Base-by-base conservation (phyloP, 192 early-diverging fungal genomes). In the Linnemannia elongata region DNA sequence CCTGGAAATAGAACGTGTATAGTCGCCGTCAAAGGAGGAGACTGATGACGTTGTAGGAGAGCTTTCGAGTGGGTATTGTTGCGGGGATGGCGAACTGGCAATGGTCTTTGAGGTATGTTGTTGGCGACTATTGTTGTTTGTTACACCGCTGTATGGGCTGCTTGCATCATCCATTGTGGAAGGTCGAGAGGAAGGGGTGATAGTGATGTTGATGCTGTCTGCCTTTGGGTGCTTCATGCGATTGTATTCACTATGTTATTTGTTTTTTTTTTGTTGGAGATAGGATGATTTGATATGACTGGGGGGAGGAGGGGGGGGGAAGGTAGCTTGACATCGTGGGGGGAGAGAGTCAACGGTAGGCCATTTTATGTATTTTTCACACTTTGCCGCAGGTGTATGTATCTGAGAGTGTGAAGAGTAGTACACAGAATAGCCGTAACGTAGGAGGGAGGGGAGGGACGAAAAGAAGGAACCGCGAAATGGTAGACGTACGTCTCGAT, bases 201-300 rank as follows among this genome's bases (percentile, higher is more conserved):
- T 75, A 1, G 80, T 81, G 36, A 81, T 81, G 74, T 75, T 75
- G 63, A 81, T 70, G 30, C 49, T 81, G 45, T 39, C 41, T 9
- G 41, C 13, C 4, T 69, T 75, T 10, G 69, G 49, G 38, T 30
- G 30, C 7, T 57, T 42, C 78, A 79, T 79, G 20, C 30, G n/a
- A 30, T 15, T 30, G 27, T 33, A 45, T 13, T 10, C 0, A 1
- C 44, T 13, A 15, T 45, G 10, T 45, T 45, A 15, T 45, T 45
- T 24, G 54, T 27, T 57, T n/a, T 27, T 27, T 27, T 66, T 1
- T 9, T 33, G 27, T 66, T 10, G 24, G 60, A 30, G 3, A 33
- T 27, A 6, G 10, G n/a, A 27, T 4, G 52, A 24, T 22, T 55
- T 22, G 17, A 22, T 18, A 22, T 5, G 49, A 52, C 49, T 52